phyloP scores from a whole-genome alignment of 495 filamentous ascomycete genomes.

The Daldinia grandis region DNA sequence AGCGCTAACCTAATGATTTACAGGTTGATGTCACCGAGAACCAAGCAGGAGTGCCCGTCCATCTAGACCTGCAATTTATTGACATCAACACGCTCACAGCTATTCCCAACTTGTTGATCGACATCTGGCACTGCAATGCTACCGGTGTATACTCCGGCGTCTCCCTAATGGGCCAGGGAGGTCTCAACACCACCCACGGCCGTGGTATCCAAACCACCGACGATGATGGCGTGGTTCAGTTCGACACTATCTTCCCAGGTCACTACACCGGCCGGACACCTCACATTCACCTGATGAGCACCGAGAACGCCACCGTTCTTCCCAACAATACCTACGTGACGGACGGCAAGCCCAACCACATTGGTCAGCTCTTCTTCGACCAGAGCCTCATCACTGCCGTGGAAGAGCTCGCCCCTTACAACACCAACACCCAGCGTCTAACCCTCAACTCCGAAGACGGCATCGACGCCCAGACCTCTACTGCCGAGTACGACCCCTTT shows the following conservation, averaged over 20 bases:
- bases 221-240: slow-evolving; percentile 56
- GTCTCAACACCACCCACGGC: slow-evolving; percentile 58
- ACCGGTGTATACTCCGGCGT: slow-evolving; percentile 62
- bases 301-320: slow-evolving; percentile 50
- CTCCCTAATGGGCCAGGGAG: slow-evolving; percentile 41
- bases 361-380: slow-evolving; percentile 65
- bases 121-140: slow-evolving; percentile 61
- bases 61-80: slow-evolving; percentile 64
- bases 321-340: slow-evolving; percentile 56
- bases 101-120: slow-evolving; percentile 57
- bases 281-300: slow-evolving; percentile 58
- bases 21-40: slow-evolving; percentile 57
- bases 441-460: slow-evolving; percentile 47
- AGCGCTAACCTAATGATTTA: slow-evolving; percentile 34
- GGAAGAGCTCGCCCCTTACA: slow-evolving; percentile 50
- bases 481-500: slow-evolving; percentile 52
- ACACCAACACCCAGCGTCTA: slow-evolving; percentile 44
- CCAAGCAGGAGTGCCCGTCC: slow-evolving; percentile 57
- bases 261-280: slow-evolving; percentile 61
- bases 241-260: slow-evolving; percentile 62
- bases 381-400: slow-evolving; percentile 46
- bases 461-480: slow-evolving; percentile 45
- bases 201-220: slow-evolving; percentile 60
- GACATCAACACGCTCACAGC: slow-evolving; percentile 62
- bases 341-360: slow-evolving; percentile 60